Evolutionary conservation across 2,329 filamentous ascomycete species (phyloP).

Genomic region (Colletotrichum simmondsii): DNA sequence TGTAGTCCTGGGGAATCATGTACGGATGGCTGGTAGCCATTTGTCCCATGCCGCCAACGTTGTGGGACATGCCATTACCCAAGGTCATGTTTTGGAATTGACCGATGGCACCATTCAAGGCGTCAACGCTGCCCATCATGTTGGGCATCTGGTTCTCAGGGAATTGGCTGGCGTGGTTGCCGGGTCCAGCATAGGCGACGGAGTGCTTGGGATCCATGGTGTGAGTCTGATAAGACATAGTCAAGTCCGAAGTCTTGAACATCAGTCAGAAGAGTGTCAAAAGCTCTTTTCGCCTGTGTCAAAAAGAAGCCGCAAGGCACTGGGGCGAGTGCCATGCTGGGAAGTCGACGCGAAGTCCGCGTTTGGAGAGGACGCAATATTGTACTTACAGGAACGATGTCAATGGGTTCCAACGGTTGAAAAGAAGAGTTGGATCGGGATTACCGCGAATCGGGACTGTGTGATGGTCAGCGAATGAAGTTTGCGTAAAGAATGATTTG

Average conservation of each 20-base stretch:
- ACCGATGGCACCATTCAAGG: constrained; percentile 24
- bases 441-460: background rate
- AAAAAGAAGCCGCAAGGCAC: background rate
- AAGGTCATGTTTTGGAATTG: constrained; percentile 46
- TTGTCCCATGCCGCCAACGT: constrained; percentile 31
- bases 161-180: constrained; percentile 26
- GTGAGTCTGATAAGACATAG: constrained; percentile 49
- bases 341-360: background rate
- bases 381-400: constrained; percentile 22
- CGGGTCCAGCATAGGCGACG: constrained; percentile 37
- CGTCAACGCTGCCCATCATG: constrained; percentile 28
- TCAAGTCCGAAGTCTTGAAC: constrained; percentile 24
- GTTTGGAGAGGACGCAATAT: background rate
- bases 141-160: constrained; percentile 31
- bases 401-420: constrained; percentile 19
- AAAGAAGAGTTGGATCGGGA: background rate
- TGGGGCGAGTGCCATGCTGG: background rate
- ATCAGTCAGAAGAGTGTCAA: background rate
- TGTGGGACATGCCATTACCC: constrained; percentile 45
- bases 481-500: constrained; percentile 8
- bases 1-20: constrained; percentile 50
- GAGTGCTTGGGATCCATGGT: constrained; percentile 49
- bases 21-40: constrained; percentile 49
- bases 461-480: background rate
- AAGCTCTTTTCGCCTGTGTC: background rate